Conservation (phyloP, 768 basidiomycete genomes). For the Lactifluus rugatus region DNA sequence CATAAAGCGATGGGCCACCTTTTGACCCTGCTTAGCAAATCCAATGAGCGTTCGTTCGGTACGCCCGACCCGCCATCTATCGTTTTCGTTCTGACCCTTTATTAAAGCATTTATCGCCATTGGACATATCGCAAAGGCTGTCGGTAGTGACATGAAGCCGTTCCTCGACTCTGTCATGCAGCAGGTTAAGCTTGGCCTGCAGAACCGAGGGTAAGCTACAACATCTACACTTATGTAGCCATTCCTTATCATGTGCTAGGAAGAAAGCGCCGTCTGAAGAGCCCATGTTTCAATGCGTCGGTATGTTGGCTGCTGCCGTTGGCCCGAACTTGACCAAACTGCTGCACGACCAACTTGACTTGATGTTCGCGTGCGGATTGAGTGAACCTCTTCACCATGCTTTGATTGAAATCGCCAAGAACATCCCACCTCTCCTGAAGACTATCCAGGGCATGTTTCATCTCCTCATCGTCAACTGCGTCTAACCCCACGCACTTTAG, state of each 20-base stretch:
- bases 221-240: background rate
- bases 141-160: constrained; percentile 90
- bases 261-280: constrained; percentile 92
- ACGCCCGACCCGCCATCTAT: constrained; percentile 17
- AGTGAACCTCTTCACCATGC: constrained; percentile 84
- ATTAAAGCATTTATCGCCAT: constrained; percentile 84
- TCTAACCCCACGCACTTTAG: constrained; percentile 31
- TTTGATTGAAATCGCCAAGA: constrained; percentile 69
- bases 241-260: constrained; percentile 35
- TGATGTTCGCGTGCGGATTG: constrained; percentile 92
- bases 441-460: constrained; percentile 77
- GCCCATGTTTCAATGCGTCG: constrained; percentile 95
- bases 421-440: constrained; percentile 83
- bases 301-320: constrained; percentile 90
- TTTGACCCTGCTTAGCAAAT: constrained; percentile 78
- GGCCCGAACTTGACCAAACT: constrained; percentile 94
- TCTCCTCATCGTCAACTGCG: background rate
- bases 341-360: constrained; percentile 90
- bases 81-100: constrained; percentile 1
- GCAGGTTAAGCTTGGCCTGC: constrained; percentile 83
- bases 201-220: constrained; percentile 65
- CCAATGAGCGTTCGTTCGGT: constrained; percentile 84
- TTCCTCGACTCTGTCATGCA: constrained; percentile 88
- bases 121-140: constrained; percentile 86
- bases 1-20: constrained; percentile 93